A percentile compares a stretch with the other conserved stretches of the same genome.
Conservation (phyloP, 148 eudicot genomes). For the Arctostaphylos glauca region DNA sequence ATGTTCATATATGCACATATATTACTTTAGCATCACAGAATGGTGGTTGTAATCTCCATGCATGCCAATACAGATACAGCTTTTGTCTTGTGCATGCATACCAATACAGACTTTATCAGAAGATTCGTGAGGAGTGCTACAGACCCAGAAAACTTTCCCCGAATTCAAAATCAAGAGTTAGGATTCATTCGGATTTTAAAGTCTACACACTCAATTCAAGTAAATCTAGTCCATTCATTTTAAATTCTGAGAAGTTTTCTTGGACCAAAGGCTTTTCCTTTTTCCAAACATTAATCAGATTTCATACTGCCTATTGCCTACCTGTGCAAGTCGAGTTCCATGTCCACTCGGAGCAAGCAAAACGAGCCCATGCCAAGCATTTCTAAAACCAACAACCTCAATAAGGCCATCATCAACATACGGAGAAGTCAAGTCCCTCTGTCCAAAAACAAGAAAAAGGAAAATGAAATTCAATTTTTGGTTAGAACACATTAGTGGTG, state of each 20-base stretch:
- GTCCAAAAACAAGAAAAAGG: not conserved
- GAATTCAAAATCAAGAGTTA: no score
- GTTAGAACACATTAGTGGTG: not conserved
- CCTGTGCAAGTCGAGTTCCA: constrained; percentile 99
- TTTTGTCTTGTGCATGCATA: not conserved
- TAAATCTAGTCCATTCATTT: no score
- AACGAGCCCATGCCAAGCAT: constrained; percentile 96
- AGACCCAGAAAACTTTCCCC: no score
- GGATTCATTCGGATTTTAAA: no score
- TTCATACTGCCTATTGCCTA: constrained; percentile 7
- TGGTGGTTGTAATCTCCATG: not conserved
- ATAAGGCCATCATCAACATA: constrained; percentile 84
- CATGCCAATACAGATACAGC: not conserved
- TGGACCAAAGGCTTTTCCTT: no score
- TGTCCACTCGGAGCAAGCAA: constrained; percentile 83
- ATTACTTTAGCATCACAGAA: not conserved
- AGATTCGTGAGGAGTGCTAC: not conserved
- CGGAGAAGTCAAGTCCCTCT: constrained; percentile 80
- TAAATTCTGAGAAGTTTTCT: no score
- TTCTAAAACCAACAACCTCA: constrained; percentile 89
- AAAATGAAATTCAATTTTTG: not conserved
- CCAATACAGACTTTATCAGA: not conserved
- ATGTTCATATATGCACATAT: not conserved
- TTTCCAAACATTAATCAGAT: not conserved
- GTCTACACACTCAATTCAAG: no score